Conservation (phyloP, 2,329 filamentous ascomycete species). For the Claviceps citrina region DNA sequence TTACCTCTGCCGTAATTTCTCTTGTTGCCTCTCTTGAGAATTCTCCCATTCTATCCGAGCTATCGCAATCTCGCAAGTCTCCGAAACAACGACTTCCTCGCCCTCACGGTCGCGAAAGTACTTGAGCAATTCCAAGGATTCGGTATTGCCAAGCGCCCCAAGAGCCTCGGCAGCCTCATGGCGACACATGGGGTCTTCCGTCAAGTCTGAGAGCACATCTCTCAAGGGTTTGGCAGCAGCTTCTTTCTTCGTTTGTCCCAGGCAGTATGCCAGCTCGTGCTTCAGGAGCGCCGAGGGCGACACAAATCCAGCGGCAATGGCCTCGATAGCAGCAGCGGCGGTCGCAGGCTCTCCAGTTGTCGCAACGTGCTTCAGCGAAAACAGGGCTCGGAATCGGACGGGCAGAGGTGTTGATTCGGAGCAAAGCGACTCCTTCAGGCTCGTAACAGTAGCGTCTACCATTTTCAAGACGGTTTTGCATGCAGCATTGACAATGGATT, state of each 20-base stretch:
- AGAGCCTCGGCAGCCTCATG: constrained; percentile 95
- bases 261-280: constrained; percentile 92
- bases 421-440: constrained; percentile 60
- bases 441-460: constrained; percentile 33
- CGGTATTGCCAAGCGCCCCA: constrained; percentile 64
- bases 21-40: constrained; percentile 51
- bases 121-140: constrained; percentile 59
- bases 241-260: constrained; percentile 74
- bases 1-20: constrained; percentile 72
- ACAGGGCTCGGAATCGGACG: constrained; percentile 85
- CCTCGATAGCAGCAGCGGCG: constrained; percentile 43
- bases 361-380: constrained; percentile 91
- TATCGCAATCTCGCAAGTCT: constrained; percentile 95
- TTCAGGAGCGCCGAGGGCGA: constrained; percentile 84
- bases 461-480: constrained; percentile 6
- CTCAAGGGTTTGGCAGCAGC: constrained; percentile 60
- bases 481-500: background rate
- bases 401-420: constrained; percentile 72
- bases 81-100: constrained; percentile 68
- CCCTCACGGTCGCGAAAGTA: constrained; percentile 57
- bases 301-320: constrained; percentile 74
- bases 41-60: constrained; percentile 90
- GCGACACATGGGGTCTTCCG: constrained; percentile 88
- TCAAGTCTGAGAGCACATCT: constrained; percentile 55
- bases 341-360: constrained; percentile 47